A percentile compares a stretch with the other conserved stretches of the same genome.
phyloP scores from a whole-genome alignment of 2,329 filamentous ascomycete species.

The Curvularia verruculosa region DNA sequence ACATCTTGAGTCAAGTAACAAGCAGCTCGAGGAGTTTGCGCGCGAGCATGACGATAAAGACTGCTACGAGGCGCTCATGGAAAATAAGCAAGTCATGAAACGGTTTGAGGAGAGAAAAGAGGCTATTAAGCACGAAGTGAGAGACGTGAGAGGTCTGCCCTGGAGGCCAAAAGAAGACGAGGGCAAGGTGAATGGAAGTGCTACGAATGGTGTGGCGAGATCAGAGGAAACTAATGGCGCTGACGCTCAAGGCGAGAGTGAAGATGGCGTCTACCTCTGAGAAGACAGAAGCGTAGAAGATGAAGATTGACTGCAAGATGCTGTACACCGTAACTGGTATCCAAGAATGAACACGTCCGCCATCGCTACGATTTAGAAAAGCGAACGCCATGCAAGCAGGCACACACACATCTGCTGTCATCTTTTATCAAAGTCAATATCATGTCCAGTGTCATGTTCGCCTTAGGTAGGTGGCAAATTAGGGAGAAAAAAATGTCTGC shows the following conservation, averaged over 20 bases:
- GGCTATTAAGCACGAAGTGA: conserved; percentile 69
- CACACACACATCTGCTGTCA: background rate
- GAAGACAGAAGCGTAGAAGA: background rate
- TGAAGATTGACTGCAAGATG: background rate
- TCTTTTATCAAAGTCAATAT: background rate
- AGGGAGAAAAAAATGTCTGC: background rate
- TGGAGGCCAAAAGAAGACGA: conserved; percentile 53
- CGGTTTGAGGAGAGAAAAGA: conserved; percentile 71
- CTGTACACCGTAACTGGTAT: background rate
- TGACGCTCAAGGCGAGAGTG: background rate
- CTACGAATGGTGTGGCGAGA: background rate
- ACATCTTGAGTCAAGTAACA: conserved; percentile 76
- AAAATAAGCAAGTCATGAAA: conserved; percentile 72
- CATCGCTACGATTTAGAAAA: background rate
- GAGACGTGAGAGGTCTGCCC: conserved; percentile 61
- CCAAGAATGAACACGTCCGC: background rate
- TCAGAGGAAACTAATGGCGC: background rate
- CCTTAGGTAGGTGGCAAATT: background rate
- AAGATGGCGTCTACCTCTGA: conserved; percentile 12
- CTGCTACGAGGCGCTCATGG: conserved; percentile 74
- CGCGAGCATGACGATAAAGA: conserved; percentile 65
- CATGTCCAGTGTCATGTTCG: background rate
- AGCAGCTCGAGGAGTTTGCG: conserved; percentile 69
- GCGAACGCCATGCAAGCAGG: background rate
- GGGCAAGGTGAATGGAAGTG: background rate